phyloP scores from a whole-genome alignment of 1,139 yeast species.

The Zygotorulaspora mrakii region DNA sequence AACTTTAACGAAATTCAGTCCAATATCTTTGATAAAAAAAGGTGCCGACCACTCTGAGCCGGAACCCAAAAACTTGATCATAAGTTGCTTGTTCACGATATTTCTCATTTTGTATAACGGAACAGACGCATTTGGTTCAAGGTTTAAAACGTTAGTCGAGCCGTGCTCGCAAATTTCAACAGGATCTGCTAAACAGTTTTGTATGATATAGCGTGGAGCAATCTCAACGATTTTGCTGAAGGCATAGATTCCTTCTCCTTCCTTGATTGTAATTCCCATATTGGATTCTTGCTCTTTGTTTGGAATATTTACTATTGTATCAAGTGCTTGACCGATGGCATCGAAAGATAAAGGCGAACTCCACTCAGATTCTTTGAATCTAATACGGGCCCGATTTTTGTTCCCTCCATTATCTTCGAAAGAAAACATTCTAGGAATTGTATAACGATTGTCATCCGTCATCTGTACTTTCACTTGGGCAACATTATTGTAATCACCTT shows the following conservation, averaged over 20 bases:
- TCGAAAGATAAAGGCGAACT: constrained; percentile 79
- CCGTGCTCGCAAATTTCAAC: constrained; percentile 67
- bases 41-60: constrained; percentile 83
- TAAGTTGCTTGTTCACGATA: constrained; percentile 47
- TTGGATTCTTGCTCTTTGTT: constrained; percentile 65
- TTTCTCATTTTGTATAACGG: constrained; percentile 55
- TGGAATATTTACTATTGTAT: constrained; percentile 55
- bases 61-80: constrained; percentile 56
- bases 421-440: constrained; percentile 79
- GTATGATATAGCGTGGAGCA: constrained; percentile 76
- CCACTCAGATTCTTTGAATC: constrained; percentile 69
- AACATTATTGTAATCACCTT: constrained; percentile 57
- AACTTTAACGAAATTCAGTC: constrained; percentile 72
- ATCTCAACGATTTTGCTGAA: constrained; percentile 74
- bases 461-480: constrained; percentile 36
- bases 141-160: constrained; percentile 44
- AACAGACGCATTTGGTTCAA: constrained; percentile 48
- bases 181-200: constrained; percentile 55
- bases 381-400: constrained; percentile 65
- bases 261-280: constrained; percentile 69
- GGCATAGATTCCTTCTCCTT: constrained; percentile 84
- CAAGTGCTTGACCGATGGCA: constrained; percentile 80
- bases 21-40: constrained; percentile 76
- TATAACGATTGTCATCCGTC: constrained; percentile 35
- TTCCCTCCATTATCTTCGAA: constrained; percentile 59